Conservation (phyloP, 2,329 filamentous ascomycete genomes). For the Emericellopsis cladophorae region DNA sequence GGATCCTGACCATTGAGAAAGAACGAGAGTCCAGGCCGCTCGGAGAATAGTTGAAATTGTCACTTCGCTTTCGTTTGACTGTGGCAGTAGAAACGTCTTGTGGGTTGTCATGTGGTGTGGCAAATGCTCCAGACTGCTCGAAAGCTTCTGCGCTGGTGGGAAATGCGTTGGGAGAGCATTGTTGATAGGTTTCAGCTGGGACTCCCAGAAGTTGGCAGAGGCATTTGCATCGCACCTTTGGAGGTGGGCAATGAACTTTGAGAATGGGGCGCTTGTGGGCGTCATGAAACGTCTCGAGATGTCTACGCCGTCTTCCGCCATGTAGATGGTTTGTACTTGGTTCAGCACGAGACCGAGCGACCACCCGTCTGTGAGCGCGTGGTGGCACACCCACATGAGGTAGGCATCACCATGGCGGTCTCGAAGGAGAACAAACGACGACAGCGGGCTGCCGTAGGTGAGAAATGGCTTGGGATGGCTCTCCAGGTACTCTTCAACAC, state of each 20-base stretch:
- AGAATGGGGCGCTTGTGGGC: background rate
- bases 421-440: too few species aligned
- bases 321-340: background rate
- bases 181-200: background rate
- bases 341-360: constrained; percentile 2
- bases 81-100: too few species aligned
- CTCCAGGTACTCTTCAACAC: too few species aligned
- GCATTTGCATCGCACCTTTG: background rate
- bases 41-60: too few species aligned
- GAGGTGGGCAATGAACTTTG: constrained; percentile 4
- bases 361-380: constrained; percentile 9
- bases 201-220: background rate
- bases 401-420: background rate
- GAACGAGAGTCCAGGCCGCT: too few species aligned
- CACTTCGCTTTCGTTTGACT: too few species aligned
- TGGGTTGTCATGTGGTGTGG: too few species aligned
- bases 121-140: background rate
- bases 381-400: constrained; percentile 7
- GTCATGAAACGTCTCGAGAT: background rate
- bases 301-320: too few species aligned
- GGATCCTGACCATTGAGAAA: too few species aligned
- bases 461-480: too few species aligned
- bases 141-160: constrained; percentile 2
- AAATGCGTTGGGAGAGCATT: background rate
- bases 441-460: too few species aligned